Conservation (phyloP, 1,139 yeast genomes). For the Blastobotrys malaysiensis region DNA sequence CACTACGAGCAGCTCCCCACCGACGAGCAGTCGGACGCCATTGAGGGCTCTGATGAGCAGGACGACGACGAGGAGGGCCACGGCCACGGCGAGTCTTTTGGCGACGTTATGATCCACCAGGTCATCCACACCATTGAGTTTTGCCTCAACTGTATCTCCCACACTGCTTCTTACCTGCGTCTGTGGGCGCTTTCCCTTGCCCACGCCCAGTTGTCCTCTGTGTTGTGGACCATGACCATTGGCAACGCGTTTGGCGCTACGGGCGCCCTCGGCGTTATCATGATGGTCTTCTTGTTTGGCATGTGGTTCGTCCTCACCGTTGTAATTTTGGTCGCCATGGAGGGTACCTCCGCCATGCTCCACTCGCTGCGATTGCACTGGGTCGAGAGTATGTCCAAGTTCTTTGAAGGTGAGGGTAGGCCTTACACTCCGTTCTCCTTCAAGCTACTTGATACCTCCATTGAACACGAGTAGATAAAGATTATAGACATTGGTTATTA, state of each 20-base stretch:
- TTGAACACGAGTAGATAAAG: neutral
- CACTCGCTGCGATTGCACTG: slow-evolving; percentile 95
- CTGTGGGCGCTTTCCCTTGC: slow-evolving; percentile 97
- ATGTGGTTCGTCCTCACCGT: slow-evolving; percentile 94
- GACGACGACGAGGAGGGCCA: slow-evolving; percentile 36
- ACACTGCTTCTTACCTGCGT: slow-evolving; percentile 94
- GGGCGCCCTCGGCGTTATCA: slow-evolving; percentile 64
- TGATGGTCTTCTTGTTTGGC: slow-evolving; percentile 75
- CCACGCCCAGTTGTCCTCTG: slow-evolving; percentile 91
- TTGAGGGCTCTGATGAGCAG: slow-evolving; percentile 31
- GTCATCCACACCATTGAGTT: slow-evolving; percentile 98
- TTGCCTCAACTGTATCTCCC: slow-evolving; percentile 94
- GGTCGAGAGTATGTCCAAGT: slow-evolving; percentile 99
- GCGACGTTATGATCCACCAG: slow-evolving; percentile 95
- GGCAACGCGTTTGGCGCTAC: slow-evolving; percentile 72
- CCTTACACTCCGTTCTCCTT: slow-evolving; percentile 81
- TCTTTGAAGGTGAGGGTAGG: slow-evolving; percentile 92
- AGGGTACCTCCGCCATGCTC: slow-evolving; percentile 98
- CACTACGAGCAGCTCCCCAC: slow-evolving; percentile 28
- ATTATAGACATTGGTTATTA: neutral
- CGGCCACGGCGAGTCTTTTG: slow-evolving; percentile 56
- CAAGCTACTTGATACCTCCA: slow-evolving; percentile 11
- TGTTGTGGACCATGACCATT: slow-evolving; percentile 94
- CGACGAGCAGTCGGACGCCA: slow-evolving; percentile 20
- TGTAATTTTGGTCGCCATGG: slow-evolving; percentile 90